Base-by-base conservation (phyloP, 768 basidiomycete species). In the Phaffia australis region DNA sequence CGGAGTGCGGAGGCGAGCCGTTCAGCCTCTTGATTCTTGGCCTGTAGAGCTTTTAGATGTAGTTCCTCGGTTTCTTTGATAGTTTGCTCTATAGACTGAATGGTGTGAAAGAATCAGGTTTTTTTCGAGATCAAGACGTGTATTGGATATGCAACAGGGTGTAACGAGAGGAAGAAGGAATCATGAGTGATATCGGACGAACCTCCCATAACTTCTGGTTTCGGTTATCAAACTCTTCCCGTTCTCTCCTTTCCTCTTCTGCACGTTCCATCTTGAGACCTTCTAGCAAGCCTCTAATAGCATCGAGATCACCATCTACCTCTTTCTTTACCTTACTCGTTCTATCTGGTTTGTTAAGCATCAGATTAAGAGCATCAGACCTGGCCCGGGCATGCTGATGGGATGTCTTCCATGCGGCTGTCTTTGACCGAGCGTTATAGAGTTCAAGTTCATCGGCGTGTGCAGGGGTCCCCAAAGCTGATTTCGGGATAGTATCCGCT, bases 141-240 rank as follows among this genome's bases (percentile, higher is more conserved):
- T 56, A 4, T 51, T 72, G 87, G 85, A 3, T 76, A 35, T 18
- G 4, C 1, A 56, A 47, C 32, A 42, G n/a, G 14, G 6, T 16
- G 16, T 30, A 21, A 25, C 14, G 23, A 47, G 27, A 42, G 32
- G n/a, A 19, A 42, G 11, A 2, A 32, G 9, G 27, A 19, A 32
- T 71, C 81, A n/a, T 81, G 69, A 88, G 88, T 8, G 80, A 83
- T 2, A 69, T 73, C 74, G 88, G 85, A 61, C 87, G 82, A 4
- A 83, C 79, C 30, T 82, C 79, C 78, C 83, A 84, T 48, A 83
- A 76, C 59, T 72, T 71, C 55, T 69, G 76, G 67, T 80, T 78
- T 59, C 81, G 77, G 48, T 76, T 75, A 58, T 79, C 80, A 82
- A 82, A 84, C 11, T 71, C 74, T 5, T 76, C 76, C 55, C 77